Evolutionary conservation across 2,329 filamentous ascomycete species (phyloP), one percentile per base, ranked within the genome.

Genomic region (Lecanosticta acicola): DNA sequence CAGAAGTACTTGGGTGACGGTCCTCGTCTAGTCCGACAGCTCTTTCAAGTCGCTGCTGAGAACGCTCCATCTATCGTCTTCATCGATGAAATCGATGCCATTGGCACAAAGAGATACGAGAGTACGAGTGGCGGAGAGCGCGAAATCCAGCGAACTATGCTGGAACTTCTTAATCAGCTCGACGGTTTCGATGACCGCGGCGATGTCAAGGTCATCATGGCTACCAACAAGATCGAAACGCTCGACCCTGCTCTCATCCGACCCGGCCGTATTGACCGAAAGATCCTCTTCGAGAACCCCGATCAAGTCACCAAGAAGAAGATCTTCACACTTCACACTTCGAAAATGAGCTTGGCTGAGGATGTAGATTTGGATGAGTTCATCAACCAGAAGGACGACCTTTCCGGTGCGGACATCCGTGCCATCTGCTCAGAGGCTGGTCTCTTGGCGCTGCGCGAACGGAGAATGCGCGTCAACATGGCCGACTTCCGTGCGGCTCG

Each of bases 121-220:
- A 95, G 89, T 21, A 95, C 89, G 39, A 96, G 91, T 0, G 93
- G 93, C 53, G 93, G 94, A 66, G 93, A 98, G 69, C 85, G 91
- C 58, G 93, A 98, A 69, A 88, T 98, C 32, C 93, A 98, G 73
- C 84, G 93, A 68, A 98, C 93, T 39, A 98, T 98, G 93, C 74
- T 98, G 69, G 93, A 98, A 66, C 80, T 98, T 44, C 83, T 98
- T 34, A 98, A 98, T 71, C 93, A 98, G 73, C 83, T 98, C 7
- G 93, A 98, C 66, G 93, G 93, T 61, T 98, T 98, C 71, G 93
- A 98, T 65, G 94, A 98, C 69, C 87, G 93, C 50, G 94, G 93
- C 59, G 93, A 98, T 66, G 91, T 98, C 70, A 98, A 98, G 76
- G 93, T 98, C 51, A 91, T 98, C 68, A 97, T 98, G 90, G 94